Conservation (phyloP, 106 monocot genomes). For the Dendrobium huoshanense region DNA sequence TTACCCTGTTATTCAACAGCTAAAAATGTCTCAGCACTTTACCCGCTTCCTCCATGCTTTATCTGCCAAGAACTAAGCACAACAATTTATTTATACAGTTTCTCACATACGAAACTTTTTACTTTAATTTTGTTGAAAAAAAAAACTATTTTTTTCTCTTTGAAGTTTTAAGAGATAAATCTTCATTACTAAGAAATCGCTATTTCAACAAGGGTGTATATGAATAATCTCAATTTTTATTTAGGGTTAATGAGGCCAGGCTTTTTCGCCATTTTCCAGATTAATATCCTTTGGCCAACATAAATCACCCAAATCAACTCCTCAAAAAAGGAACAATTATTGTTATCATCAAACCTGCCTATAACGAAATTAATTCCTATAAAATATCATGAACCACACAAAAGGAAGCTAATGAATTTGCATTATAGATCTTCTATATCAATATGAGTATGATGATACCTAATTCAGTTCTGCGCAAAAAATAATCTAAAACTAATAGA, state of each 20-base stretch:
- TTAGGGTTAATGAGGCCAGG: neutral
- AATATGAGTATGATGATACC: neutral
- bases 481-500: neutral
- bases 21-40: no score
- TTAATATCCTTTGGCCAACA: neutral
- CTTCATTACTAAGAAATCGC: neutral
- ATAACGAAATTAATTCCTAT: constrained; percentile 1
- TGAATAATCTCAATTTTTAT: neutral
- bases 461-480: neutral
- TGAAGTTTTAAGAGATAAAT: neutral
- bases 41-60: no score
- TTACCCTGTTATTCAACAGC: no score
- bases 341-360: neutral
- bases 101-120: no score
- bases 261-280: neutral
- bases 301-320: neutral
- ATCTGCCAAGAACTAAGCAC: no score
- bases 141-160: no score
- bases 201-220: neutral
- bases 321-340: neutral
- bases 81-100: no score
- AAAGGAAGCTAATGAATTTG: neutral
- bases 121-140: no score
- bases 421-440: neutral
- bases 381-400: neutral